These are phyloP conservation scores for Ogataea polymorpha DNA, from an alignment of 805 yeast genomes.

Conservation along the genomic window DNA sequence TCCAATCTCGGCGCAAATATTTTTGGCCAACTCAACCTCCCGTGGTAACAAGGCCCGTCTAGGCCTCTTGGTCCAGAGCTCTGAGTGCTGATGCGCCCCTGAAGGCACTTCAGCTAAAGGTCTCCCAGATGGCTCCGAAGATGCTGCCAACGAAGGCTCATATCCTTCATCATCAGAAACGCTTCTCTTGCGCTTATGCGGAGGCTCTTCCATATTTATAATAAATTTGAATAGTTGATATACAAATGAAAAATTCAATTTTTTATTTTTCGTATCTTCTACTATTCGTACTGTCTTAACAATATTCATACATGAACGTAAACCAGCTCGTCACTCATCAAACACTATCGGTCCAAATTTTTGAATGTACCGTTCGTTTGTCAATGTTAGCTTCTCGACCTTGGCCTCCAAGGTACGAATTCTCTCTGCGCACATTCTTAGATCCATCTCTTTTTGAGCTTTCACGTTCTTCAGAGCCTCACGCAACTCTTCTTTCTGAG, in stretches of 20 bases:
- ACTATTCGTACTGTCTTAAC: background rate
- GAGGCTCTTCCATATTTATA: slow-evolving; percentile 10
- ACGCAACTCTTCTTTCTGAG: slow-evolving; percentile 31
- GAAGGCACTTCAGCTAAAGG: background rate
- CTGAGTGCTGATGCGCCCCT: background rate
- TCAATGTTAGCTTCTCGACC: slow-evolving; percentile 19
- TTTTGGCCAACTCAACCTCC: slow-evolving; percentile 39
- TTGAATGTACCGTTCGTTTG: slow-evolving; percentile 5
- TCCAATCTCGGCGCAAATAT: slow-evolving; percentile 48
- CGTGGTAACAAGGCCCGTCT: slow-evolving; percentile 17
- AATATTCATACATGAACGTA: slow-evolving; percentile 3
- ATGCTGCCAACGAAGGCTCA: slow-evolving; percentile 14
- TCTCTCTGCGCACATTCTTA: slow-evolving; percentile 25
- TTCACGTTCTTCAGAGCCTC: slow-evolving; percentile 31
- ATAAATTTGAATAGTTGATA: background rate
- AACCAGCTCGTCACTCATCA: background rate
- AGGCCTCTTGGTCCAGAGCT: slow-evolving; percentile 13
- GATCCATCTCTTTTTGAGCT: slow-evolving; percentile 26
- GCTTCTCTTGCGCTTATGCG: slow-evolving; percentile 20
- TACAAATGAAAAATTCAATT: slow-evolving; percentile 1
- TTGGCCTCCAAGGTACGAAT: slow-evolving; percentile 23
- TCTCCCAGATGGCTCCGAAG: background rate
- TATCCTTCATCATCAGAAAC: slow-evolving; percentile 18
- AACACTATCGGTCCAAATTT: background rate
- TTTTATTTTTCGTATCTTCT: background rate